Conservation (phyloP, 2,329 filamentous ascomycete species). For the Blastomyces parvus region DNA sequence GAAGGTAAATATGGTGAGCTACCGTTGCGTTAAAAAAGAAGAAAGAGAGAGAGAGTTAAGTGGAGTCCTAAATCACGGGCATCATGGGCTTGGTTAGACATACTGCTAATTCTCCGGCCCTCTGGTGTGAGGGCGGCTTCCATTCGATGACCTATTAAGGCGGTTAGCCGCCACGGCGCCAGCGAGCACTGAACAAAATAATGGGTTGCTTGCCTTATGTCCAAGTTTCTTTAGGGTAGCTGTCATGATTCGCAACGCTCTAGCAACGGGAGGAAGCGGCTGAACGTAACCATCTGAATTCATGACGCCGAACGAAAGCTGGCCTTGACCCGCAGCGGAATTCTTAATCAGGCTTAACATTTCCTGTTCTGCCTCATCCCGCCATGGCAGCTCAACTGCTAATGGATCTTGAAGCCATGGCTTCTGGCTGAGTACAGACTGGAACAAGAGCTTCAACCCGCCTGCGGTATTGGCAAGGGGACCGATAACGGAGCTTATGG, state of each 20-base stretch:
- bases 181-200: neutral
- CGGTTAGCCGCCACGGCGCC: neutral
- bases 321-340: conserved; percentile 22
- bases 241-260: conserved; percentile 45
- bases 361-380: conserved; percentile 36
- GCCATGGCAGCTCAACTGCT: conserved; percentile 57
- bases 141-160: conserved; percentile 43
- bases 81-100: conserved; percentile 15
- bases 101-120: conserved; percentile 34
- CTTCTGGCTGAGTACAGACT: conserved; percentile 46
- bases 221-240: conserved; percentile 43
- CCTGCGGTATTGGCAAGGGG: conserved; percentile 50
- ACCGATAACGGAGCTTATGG: conserved; percentile 53
- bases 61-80: neutral
- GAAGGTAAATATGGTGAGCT: conserved; percentile 22
- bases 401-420: conserved; percentile 61
- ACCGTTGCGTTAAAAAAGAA: neutral
- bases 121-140: conserved; percentile 45
- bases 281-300: conserved; percentile 43
- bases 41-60: conserved; percentile 3
- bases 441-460: conserved; percentile 47
- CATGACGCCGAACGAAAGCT: conserved; percentile 48
- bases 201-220: conserved; percentile 33
- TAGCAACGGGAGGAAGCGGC: conserved; percentile 49
- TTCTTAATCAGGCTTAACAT: conserved; percentile 31